Evolutionary conservation across 495 filamentous ascomycete species (phyloP).

Genomic region (Aspergillus steynii): DNA sequence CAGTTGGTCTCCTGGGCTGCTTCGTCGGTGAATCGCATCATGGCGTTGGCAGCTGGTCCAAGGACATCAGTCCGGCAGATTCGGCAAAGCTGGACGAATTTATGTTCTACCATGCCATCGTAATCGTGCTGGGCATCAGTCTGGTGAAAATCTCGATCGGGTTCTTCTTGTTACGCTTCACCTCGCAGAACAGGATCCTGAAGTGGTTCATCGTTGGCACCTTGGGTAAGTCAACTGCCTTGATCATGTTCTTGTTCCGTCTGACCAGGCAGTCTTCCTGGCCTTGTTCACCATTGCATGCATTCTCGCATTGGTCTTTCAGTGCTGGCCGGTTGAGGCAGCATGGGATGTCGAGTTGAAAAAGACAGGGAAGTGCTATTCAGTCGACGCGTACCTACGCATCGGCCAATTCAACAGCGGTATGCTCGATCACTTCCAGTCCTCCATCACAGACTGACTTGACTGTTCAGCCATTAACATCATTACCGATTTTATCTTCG

Average conservation of each 20-base stretch:
- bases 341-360: slow-evolving; percentile 18
- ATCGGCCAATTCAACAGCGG: slow-evolving; percentile 23
- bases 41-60: slow-evolving; percentile 15
- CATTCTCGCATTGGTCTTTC: slow-evolving; percentile 19
- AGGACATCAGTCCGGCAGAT: slow-evolving; percentile 11
- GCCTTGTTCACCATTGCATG: slow-evolving; percentile 19
- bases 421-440: background rate
- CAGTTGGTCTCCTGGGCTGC: slow-evolving; percentile 19
- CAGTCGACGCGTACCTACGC: slow-evolving; percentile 8
- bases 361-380: slow-evolving; percentile 16
- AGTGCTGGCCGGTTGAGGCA: slow-evolving; percentile 19
- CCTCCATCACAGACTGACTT: no score
- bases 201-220: slow-evolving; percentile 10
- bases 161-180: slow-evolving; percentile 14
- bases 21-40: slow-evolving; percentile 21
- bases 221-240: slow-evolving; percentile 3
- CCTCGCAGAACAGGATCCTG: slow-evolving; percentile 2
- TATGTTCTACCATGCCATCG: slow-evolving; percentile 21
- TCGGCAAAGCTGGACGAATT: slow-evolving; percentile 7
- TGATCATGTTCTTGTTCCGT: background rate
- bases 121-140: slow-evolving; percentile 20
- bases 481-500: slow-evolving; percentile 9
- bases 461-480: slow-evolving; percentile 9
- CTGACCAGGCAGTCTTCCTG: slow-evolving; percentile 17
- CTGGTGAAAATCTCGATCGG: slow-evolving; percentile 14